Conservation (phyloP, 257 asterid species). For the Misopates orontium region DNA sequence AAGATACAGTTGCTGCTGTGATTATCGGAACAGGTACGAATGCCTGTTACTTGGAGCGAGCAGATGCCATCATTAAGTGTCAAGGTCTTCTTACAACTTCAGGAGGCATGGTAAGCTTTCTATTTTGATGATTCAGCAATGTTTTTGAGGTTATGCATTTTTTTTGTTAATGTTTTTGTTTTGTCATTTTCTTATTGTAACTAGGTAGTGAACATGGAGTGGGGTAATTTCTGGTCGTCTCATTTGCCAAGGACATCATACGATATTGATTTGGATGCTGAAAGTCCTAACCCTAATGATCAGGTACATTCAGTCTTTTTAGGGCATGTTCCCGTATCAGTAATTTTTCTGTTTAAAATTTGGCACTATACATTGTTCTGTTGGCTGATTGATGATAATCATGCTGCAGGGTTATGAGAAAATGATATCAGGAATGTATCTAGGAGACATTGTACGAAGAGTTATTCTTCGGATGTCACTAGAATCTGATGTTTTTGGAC, state of each 20-base stretch:
- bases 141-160: background rate
- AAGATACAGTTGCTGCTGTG: constrained; percentile 86
- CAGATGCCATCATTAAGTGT: constrained; percentile 81
- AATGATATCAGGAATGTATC: constrained; percentile 94
- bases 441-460: constrained; percentile 89
- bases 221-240: constrained; percentile 97
- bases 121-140: background rate
- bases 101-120: constrained; percentile 67
- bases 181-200: constrained; percentile 13
- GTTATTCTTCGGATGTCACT: constrained; percentile 70
- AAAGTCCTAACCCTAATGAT: constrained; percentile 78
- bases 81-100: constrained; percentile 75
- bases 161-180: constrained; percentile 1
- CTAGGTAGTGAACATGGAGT: constrained; percentile 90
- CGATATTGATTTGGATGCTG: constrained; percentile 73
- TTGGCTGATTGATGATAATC: constrained; percentile 16
- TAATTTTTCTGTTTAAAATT: background rate
- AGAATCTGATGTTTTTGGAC: constrained; percentile 70
- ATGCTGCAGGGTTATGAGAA: constrained; percentile 77
- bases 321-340: background rate
- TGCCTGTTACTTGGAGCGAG: constrained; percentile 86
- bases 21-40: constrained; percentile 91
- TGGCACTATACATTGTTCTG: background rate
- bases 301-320: constrained; percentile 46
- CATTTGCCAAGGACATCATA: constrained; percentile 84